Evolutionary conservation across 2,329 filamentous ascomycete species (phyloP).

Genomic region (Neofusicoccum sp.): DNA sequence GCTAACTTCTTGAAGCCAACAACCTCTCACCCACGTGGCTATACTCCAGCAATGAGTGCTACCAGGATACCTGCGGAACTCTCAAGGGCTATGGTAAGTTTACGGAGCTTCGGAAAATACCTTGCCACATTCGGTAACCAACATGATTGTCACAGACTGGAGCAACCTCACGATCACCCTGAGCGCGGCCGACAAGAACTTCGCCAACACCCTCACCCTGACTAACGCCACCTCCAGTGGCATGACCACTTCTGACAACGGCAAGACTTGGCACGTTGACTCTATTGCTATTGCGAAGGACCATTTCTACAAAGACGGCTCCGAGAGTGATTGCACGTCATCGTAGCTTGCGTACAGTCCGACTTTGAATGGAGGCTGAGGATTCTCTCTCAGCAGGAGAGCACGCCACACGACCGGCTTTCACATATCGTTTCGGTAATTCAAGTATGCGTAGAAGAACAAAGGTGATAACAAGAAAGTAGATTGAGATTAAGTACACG

Average conservation of each 20-base stretch:
- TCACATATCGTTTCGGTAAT: too few relatives aligned
- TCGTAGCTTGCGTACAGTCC: too few relatives aligned
- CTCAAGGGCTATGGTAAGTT: slow-evolving; percentile 14
- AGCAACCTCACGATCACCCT: slow-evolving; percentile 19
- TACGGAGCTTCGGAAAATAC: too few relatives aligned
- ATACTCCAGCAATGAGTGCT: slow-evolving; percentile 28
- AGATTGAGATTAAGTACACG: too few relatives aligned
- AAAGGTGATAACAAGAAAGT: too few relatives aligned
- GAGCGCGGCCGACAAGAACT: slow-evolving; percentile 7
- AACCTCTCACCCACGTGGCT: neutral
- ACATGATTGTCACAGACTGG: neutral
- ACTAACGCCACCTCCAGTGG: neutral
- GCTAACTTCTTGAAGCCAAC: neutral
- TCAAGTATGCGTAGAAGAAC: too few relatives aligned
- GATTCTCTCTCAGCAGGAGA: too few relatives aligned
- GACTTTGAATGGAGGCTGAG: too few relatives aligned
- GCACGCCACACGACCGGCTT: too few relatives aligned
- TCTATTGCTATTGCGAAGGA: too few relatives aligned
- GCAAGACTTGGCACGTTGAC: slow-evolving; percentile 22
- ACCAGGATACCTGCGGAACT: slow-evolving; percentile 16
- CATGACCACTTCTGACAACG: slow-evolving; percentile 16
- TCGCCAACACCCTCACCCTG: slow-evolving; percentile 14
- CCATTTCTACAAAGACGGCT: too few relatives aligned
- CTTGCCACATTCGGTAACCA: neutral
- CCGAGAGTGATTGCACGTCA: too few relatives aligned